Base-by-base conservation (phyloP, 2,329 filamentous ascomycete genomes). In the Sporothrix pseudoabietina region DNA sequence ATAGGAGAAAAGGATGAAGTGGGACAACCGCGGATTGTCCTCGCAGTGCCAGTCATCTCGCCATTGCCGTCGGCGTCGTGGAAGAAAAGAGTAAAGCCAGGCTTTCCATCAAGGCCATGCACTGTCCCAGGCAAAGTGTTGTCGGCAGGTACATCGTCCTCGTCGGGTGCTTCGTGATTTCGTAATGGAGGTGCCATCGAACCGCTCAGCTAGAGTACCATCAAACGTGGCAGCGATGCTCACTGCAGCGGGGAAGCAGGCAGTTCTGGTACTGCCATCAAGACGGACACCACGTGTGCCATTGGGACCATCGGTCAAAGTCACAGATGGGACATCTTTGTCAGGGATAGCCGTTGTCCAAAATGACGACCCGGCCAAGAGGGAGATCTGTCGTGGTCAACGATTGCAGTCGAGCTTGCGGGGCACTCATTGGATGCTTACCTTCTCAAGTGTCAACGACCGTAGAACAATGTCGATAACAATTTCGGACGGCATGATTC, bases 221-320 rank as follows among this genome's bases (percentile, higher is more conserved):
- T n/a, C n/a, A n/a, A n/a, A n/a, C n/a, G n/a, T n/a, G n/a, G n/a
- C 88, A 90, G n/a, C 82, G 81, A 88, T 88, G 90, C 78, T 90
- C 88, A 35, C 85, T 86, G 39, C 88, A 83, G 92, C 94, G 9
- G 93, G 93, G 26, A 55, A 55, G 10, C 52, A 55, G 52, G 52
- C 92, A 55, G 92, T 92, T 81, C 87, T 88, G 68, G 87, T 89
- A 32, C 90, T 89, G 57, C 90, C 90, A 69, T 91, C 90, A 4
- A 30, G 22, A 30, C 49, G 49, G 1, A 87, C 89, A 19, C 90
- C 90, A 30, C 90, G 87, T 57, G 90, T 88, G 39, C 90, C 90
- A 79, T 92, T 92, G 1, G 90, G 90, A 0, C 90, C 90, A 81
- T 92, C 90, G 26, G 88, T 90, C 39, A 61, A 10, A 3, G 19